Conservation (phyloP, 257 asterid species). For the Nicotiana paniculata region DNA sequence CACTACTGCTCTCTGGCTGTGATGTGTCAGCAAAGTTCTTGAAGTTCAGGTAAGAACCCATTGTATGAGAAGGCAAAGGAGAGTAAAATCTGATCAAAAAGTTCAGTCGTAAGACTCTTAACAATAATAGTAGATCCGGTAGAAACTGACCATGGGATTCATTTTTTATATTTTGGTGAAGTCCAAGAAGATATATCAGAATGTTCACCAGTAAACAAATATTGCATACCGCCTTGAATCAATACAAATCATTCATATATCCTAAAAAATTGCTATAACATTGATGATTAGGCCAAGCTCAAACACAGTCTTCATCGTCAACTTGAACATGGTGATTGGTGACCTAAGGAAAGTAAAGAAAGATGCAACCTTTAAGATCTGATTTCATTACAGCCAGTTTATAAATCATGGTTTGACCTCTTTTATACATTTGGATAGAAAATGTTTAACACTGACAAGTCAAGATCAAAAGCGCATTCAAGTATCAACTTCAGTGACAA, state of each 20-base stretch:
- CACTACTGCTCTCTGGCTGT: constrained; percentile 43
- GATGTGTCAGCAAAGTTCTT: constrained; percentile 47
- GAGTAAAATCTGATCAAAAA: constrained; percentile 26
- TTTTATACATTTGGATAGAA: neutral
- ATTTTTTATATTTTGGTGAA: neutral
- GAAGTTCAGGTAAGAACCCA: constrained; percentile 82
- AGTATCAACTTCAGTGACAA: neutral
- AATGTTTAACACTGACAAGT: neutral
- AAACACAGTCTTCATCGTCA: neutral
- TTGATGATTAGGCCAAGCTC: neutral
- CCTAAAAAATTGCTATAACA: neutral
- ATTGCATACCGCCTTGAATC: neutral
- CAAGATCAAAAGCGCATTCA: neutral
- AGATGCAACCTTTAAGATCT: neutral
- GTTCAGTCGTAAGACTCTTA: constrained; percentile 19
- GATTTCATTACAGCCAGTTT: neutral
- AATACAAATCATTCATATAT: neutral
- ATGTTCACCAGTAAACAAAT: neutral
- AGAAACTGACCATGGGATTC: neutral
- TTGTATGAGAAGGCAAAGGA: constrained; percentile 18
- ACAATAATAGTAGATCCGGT: neutral
- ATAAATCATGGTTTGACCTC: neutral
- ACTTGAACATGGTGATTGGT: neutral
- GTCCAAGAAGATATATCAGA: neutral
- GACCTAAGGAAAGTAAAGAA: neutral